Conservation (phyloP, 352 stramenopile genomes). For the Pythium oligandrum region DNA sequence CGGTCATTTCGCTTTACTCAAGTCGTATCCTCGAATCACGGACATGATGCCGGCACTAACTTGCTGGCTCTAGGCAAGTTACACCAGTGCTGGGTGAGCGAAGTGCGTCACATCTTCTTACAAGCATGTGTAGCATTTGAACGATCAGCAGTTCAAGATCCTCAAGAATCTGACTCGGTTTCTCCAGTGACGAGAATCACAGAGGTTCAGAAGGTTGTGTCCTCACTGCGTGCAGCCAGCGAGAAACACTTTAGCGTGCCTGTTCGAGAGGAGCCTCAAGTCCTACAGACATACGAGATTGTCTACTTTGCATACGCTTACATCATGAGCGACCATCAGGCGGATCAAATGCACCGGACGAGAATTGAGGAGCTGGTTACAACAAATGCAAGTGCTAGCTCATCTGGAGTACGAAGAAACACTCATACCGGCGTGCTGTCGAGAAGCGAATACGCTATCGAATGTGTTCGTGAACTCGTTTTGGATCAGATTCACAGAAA, state of each 20-base stretch:
- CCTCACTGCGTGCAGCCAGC: slow-evolving; percentile 26
- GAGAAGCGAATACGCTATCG: slow-evolving; percentile 11
- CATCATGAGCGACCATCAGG: background rate
- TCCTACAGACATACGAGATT: slow-evolving; percentile 23
- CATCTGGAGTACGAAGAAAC: background rate
- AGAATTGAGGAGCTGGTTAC: slow-evolving; percentile 20
- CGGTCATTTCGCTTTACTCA: slow-evolving; percentile 30
- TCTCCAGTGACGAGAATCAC: background rate
- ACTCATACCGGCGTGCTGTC: slow-evolving; percentile 2
- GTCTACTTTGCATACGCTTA: slow-evolving; percentile 37
- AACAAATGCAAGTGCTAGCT: slow-evolving; percentile 16
- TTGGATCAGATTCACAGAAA: background rate
- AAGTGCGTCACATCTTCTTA: slow-evolving; percentile 42
- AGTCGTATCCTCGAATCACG: background rate
- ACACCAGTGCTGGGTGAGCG: slow-evolving; percentile 59
- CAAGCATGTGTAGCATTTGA: slow-evolving; percentile 11
- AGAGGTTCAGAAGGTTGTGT: slow-evolving; percentile 22
- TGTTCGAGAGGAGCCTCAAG: slow-evolving; percentile 20
- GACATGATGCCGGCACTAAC: slow-evolving; percentile 12
- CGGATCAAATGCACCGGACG: background rate
- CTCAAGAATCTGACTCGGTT: too few relatives aligned
- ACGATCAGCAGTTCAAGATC: too few relatives aligned
- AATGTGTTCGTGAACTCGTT: slow-evolving; percentile 7
- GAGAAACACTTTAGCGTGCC: slow-evolving; percentile 73
- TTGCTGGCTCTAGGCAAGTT: slow-evolving; percentile 50